phyloP scores from a whole-genome alignment of 2,329 filamentous ascomycete genomes.

The Cladosporium sp. region DNA sequence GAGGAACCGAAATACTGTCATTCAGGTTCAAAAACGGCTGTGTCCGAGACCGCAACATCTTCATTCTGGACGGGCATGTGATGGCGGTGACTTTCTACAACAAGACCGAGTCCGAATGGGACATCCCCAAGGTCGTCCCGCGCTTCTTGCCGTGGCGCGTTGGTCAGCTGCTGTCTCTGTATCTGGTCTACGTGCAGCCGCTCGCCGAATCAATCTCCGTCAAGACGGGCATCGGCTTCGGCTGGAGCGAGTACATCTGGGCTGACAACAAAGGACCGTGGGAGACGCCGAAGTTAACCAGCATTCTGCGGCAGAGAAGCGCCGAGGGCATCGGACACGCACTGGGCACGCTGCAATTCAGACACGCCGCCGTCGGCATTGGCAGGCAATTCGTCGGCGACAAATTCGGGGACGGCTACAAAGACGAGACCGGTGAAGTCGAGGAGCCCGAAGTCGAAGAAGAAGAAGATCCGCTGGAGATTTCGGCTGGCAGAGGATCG shows the following conservation, averaged over 20 bases:
- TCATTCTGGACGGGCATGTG: conserved; percentile 19
- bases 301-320: conserved; percentile 14
- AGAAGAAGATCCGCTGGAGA: conserved; percentile 21
- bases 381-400: conserved; percentile 16
- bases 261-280: not conserved
- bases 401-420: conserved; percentile 20
- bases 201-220: not conserved
- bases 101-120: conserved; percentile 12
- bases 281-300: not conserved
- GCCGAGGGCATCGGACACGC: conserved; percentile 14
- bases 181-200: not conserved
- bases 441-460: conserved; percentile 21
- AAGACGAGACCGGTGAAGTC: conserved; percentile 19
- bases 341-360: conserved; percentile 18
- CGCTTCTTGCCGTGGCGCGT: not conserved
- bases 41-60: conserved; percentile 13
- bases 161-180: not conserved
- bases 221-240: not conserved
- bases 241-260: not conserved
- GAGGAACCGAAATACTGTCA: conserved; percentile 18
- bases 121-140: not conserved
- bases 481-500: conserved; percentile 12
- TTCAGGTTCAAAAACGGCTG: conserved; percentile 16
- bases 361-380: conserved; percentile 18
- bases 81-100: conserved; percentile 19